Evolutionary conservation across 306 rosid species (phyloP), one percentile per base, ranked within the genome.

Genomic region (Mimosa bimucronata): DNA sequence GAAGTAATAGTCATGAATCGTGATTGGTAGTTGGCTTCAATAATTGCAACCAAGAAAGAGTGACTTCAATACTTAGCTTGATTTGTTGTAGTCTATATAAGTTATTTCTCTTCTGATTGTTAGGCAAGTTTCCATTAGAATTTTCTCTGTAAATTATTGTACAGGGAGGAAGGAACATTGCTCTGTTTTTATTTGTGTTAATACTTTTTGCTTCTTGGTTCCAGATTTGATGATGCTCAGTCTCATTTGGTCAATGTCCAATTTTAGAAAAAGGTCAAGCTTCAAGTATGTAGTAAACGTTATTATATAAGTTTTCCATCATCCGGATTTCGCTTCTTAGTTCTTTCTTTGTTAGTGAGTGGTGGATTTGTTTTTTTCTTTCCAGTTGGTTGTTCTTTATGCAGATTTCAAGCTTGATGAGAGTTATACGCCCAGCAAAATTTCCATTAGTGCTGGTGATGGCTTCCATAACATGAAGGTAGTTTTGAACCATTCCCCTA

Each of bases 391-490:
- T 82, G 96, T 89, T 75, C 81, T 95, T 1, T 95, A 92, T 81
- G 91, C 91, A 81, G 96, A 95, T 88, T 91, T 92, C 90, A 92
- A 95, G 90, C 91, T 88, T 52, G 98, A 95, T 9, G 98, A 95
- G 83, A 95, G 98, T 89, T 95, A 95, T 71, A 95, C 98, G 11
- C 98, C 97, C 0, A 89, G 97, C 61, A 92, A 91, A 85, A 74
- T 95, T 38, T 91, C 97, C 25, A 89, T 95, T 6, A 96, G 98
- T 0, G 92, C 97, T 0, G 97, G 98, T 29, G 98, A 91, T 68
- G 98, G 98, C 45, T 95, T 95, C 77, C 98, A 95, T 86, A 95
- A 92, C 81, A 77, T 95, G 84, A 95, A 91, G 94, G 97, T 94
- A 31, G 13, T 58, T 6, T 53, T 65, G 60, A 5, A 5, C 45